Percentiles rank a stretch among this genome's conserved stretches.
Evolutionary conservation across 2,329 filamentous ascomycete species (phyloP).

Genomic region (Nemania sp.): DNA sequence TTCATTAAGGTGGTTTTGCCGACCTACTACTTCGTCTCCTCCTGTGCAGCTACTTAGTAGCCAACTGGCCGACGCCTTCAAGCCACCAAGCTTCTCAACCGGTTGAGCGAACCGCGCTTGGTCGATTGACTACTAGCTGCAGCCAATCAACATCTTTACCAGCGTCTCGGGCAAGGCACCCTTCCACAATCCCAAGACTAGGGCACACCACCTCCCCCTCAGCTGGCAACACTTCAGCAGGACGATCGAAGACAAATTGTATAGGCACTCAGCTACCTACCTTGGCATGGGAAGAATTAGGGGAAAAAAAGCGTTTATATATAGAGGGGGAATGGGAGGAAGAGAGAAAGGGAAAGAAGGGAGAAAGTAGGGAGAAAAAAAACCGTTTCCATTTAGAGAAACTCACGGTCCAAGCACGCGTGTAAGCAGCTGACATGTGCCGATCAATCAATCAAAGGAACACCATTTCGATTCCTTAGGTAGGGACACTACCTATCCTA

Average conservation of each 20-base stretch:
- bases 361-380: not conserved
- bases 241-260: not conserved
- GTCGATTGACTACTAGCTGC: conserved; percentile 11
- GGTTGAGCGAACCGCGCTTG: conserved; percentile 22
- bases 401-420: conserved; percentile 14
- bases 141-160: conserved; percentile 28
- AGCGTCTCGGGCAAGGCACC: conserved; percentile 23
- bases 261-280: not conserved
- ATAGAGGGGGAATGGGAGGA: not conserved
- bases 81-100: conserved; percentile 20
- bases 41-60: not conserved
- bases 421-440: conserved; percentile 7
- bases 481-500: no score
- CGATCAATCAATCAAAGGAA: conserved; percentile 24
- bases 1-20: not conserved
- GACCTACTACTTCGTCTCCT: conserved; percentile 10
- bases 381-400: not conserved
- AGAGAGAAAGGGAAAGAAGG: not conserved
- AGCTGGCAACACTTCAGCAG: conserved; percentile 3
- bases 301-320: not conserved
- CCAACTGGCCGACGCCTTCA: conserved; percentile 7
- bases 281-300: no score
- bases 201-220: not conserved
- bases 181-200: not conserved
- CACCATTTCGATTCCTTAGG: conserved; percentile 25